Percentiles rank a stretch among this genome's conserved stretches.
Evolutionary conservation across 768 basidiomycete species (phyloP).

Genomic region (Phlebiopsis flavidoalba): DNA sequence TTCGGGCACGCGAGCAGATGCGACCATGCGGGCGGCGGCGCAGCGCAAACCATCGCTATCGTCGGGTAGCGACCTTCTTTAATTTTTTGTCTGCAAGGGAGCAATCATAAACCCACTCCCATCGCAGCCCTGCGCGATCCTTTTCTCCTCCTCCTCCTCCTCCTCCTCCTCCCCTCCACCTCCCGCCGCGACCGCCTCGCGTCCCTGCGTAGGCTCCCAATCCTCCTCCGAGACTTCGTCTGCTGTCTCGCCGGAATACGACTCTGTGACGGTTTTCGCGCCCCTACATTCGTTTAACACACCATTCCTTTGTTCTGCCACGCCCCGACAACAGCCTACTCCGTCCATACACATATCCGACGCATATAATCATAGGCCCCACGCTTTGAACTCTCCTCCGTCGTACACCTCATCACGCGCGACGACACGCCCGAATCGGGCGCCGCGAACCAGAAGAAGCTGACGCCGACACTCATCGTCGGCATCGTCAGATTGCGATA

Average conservation of each 20-base stretch:
- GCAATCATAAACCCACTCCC: background rate
- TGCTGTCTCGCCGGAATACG: background rate
- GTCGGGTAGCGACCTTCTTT: background rate
- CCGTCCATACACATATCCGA: background rate
- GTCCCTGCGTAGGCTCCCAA: background rate
- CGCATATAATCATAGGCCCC: background rate
- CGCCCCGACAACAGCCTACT: background rate
- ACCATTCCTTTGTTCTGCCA: conserved; percentile 1
- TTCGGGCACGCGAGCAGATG: background rate
- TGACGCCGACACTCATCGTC: conserved; percentile 37
- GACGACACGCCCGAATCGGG: background rate
- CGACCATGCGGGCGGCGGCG: background rate
- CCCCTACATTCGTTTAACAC: conserved; percentile 2
- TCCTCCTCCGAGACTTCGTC: background rate
- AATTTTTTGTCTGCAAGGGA: background rate
- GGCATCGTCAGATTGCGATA: conserved; percentile 48
- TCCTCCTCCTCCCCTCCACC: background rate
- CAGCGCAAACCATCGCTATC: conserved; percentile 2
- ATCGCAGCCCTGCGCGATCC: background rate
- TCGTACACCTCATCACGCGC: background rate
- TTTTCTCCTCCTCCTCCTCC: background rate
- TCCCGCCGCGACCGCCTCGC: background rate
- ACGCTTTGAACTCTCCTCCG: background rate
- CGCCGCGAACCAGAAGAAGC: conserved; percentile 11
- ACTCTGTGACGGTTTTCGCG: background rate